Conservation (phyloP, 2,329 filamentous ascomycete genomes). For the Calonectria crousiana region DNA sequence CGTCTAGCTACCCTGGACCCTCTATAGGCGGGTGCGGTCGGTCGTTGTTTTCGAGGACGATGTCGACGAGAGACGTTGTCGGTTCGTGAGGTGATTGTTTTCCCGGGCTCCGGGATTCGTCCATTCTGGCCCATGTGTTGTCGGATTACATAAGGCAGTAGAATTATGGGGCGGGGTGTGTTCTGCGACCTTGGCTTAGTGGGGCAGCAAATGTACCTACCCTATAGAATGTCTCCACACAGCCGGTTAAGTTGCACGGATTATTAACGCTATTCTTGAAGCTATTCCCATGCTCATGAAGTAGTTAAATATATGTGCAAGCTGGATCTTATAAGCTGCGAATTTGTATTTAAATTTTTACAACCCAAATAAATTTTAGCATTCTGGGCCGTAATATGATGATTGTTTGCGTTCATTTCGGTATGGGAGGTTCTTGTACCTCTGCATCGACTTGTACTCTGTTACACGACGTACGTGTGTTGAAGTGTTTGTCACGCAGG, state of each 20-base stretch:
- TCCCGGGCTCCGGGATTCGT: conserved; percentile 26
- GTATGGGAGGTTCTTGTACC: neutral
- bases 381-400: neutral
- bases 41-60: conserved; percentile 22
- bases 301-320: neutral
- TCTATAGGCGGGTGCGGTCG: conserved; percentile 14
- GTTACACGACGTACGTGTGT: neutral
- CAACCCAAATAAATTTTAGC: neutral
- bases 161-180: neutral
- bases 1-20: conserved; percentile 16
- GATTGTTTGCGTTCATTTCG: neutral
- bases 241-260: conserved; percentile 34
- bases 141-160: conserved; percentile 41
- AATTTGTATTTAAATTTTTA: neutral
- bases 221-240: neutral
- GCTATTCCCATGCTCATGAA: conserved; percentile 20
- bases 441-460: neutral
- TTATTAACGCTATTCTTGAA: conserved; percentile 30
- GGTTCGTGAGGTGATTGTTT: conserved; percentile 46
- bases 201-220: conserved; percentile 17
- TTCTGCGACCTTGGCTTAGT: neutral
- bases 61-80: conserved; percentile 14
- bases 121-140: conserved; percentile 27
- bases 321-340: neutral
- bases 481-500: neutral